A percentile compares a stretch with the other conserved stretches of the same genome.
Evolutionary conservation across 2,329 filamentous ascomycete species (phyloP).

Genomic region (Rhynchosporium agropyri): DNA sequence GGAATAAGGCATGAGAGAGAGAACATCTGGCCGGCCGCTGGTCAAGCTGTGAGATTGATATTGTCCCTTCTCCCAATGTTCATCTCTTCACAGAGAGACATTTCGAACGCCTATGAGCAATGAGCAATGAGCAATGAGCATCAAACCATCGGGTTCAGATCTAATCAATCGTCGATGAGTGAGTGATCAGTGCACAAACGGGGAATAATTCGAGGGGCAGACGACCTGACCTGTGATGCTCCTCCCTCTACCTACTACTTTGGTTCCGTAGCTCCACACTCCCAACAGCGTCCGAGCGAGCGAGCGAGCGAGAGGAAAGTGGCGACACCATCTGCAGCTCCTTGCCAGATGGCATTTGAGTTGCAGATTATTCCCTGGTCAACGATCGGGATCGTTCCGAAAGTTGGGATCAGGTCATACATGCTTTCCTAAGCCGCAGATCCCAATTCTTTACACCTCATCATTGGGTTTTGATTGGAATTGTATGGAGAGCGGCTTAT

Average conservation of each 20-base stretch:
- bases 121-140: neutral
- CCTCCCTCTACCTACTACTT: no score
- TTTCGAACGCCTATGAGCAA: neutral
- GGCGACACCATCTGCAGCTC: conserved; percentile 4
- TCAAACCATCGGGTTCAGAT: neutral
- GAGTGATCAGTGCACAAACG: neutral
- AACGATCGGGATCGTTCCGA: neutral
- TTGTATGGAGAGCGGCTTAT: neutral
- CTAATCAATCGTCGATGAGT: no score
- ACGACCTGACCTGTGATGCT: no score
- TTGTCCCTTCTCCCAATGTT: neutral
- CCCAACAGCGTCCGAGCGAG: no score
- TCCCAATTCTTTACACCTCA: neutral
- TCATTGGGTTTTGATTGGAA: neutral
- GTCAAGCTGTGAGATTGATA: no score
- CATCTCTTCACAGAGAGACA: conserved; percentile 1
- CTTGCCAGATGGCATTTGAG: neutral
- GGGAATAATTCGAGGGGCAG: neutral
- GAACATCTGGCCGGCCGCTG: no score
- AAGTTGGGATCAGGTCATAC: neutral
- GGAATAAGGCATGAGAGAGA: no score
- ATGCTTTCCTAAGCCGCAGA: neutral
- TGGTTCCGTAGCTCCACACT: no score
- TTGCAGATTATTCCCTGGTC: neutral
- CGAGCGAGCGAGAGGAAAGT: neutral